A percentile compares a stretch with the other conserved stretches of the same genome.
These are phyloP conservation scores for Amniculicola lignicola DNA, from an alignment of 495 filamentous ascomycete genomes.

Conservation along the genomic window DNA sequence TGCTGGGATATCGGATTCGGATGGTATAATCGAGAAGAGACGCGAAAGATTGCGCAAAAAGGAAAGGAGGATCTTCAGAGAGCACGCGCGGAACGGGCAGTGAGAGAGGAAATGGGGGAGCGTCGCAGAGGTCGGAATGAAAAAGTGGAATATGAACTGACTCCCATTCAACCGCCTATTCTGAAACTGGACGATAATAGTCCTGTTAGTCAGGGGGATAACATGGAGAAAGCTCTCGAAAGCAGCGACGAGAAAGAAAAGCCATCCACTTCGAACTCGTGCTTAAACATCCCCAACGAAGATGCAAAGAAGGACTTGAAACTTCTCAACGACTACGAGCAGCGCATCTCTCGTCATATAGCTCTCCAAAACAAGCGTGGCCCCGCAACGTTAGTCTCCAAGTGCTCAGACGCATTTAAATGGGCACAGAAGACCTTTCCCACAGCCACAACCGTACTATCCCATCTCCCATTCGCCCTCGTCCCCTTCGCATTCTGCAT, in stretches of 20 bases:
- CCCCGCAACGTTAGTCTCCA: constrained; percentile 49
- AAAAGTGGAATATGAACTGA: not conserved
- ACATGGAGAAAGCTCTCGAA: too few species aligned
- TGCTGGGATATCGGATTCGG: constrained; percentile 11
- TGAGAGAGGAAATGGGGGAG: not conserved
- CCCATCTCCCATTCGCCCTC: constrained; percentile 59
- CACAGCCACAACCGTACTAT: constrained; percentile 57
- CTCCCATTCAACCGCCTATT: not conserved
- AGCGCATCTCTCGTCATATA: not conserved
- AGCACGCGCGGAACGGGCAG: constrained; percentile 12
- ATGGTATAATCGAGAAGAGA: constrained; percentile 49
- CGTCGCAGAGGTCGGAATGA: not conserved
- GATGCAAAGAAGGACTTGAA: not conserved
- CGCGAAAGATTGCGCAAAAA: constrained; percentile 56
- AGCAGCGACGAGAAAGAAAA: not conserved
- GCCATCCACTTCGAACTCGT: not conserved
- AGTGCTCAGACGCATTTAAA: constrained; percentile 42
- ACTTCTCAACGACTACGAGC: not conserved
- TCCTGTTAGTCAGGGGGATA: not conserved
- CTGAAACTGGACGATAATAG: not conserved
- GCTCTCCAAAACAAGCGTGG: not conserved
- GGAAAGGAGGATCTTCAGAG: constrained; percentile 52
- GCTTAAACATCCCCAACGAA: not conserved
- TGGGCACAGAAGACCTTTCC: constrained; percentile 67
- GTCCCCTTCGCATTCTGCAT: constrained; percentile 65